These are phyloP conservation scores for Leishmania gerbilli DNA, from an alignment of 208 protist species.

Conservation along the genomic window DNA sequence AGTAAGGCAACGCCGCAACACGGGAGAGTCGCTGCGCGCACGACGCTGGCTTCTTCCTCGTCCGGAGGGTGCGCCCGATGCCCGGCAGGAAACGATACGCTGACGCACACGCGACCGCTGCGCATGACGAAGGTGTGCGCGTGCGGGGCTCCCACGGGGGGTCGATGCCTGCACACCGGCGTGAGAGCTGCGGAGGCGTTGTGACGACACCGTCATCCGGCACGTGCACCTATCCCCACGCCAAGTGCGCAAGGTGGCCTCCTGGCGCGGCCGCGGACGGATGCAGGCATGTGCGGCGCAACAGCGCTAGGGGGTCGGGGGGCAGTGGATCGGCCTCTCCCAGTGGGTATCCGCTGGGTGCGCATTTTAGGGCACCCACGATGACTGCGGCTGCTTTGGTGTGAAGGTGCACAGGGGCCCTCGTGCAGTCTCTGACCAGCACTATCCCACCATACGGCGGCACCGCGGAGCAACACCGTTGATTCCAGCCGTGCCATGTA, in stretches of 20 bases:
- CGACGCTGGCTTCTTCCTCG: not conserved
- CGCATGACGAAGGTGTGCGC: not conserved
- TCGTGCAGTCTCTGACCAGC: not conserved
- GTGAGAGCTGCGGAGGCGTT: not conserved
- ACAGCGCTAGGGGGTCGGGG: not conserved
- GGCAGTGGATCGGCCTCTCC: not conserved
- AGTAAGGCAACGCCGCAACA: not conserved
- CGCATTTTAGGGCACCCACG: not conserved
- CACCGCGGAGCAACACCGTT: not conserved
- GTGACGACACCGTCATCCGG: not conserved
- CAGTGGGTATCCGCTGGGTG: not conserved
- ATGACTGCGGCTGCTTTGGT: not conserved
- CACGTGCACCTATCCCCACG: too few relatives aligned
- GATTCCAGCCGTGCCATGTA: not conserved
- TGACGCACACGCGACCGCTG: not conserved
- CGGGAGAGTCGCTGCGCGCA: not conserved
- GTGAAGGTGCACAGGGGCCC: not conserved
- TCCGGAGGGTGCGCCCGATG: too few relatives aligned
- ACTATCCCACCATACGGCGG: not conserved
- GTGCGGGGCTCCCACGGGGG: too few relatives aligned
- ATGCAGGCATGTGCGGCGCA: not conserved
- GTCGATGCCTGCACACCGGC: not conserved
- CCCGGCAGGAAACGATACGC: not conserved
- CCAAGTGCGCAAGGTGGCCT: not conserved
- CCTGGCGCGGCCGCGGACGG: not conserved